Evolutionary conservation across 2,329 filamentous ascomycete genomes (phyloP).

Genomic region (Fusarium citri): DNA sequence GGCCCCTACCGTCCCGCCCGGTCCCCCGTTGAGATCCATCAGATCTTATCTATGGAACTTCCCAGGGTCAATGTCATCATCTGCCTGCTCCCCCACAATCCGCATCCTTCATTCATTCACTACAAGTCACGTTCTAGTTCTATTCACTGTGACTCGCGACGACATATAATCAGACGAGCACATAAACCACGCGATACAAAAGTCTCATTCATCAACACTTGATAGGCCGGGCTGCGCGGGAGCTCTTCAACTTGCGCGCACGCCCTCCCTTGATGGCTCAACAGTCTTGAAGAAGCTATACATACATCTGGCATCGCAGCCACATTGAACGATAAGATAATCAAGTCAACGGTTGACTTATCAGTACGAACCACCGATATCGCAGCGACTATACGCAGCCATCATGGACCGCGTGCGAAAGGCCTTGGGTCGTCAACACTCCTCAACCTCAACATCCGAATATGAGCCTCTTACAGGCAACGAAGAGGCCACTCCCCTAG

Average conservation of each 20-base stretch:
- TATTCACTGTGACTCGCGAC: conserved; percentile 9
- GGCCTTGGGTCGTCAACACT: conserved; percentile 39
- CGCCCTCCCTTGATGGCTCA: conserved; percentile 29
- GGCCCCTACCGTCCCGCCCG: conserved; percentile 7
- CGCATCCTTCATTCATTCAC: conserved; percentile 8
- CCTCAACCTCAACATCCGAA: conserved; percentile 43
- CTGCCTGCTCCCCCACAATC: conserved; percentile 18
- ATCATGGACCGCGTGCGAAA: conserved; percentile 47
- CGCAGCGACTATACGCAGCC: neutral
- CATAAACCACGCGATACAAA: conserved; percentile 21
- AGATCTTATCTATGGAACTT: conserved; percentile 29
- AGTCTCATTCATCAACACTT: neutral
- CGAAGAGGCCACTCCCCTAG: conserved; percentile 45
- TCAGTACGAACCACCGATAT: neutral
- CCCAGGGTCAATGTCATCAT: conserved; percentile 26
- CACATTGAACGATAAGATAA: neutral
- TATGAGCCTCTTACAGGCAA: conserved; percentile 50
- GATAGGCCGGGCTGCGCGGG: neutral
- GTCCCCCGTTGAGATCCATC: conserved; percentile 16
- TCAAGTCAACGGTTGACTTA: neutral
- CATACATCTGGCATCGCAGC: conserved; percentile 10
- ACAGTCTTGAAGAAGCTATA: conserved; percentile 16
- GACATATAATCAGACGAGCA: conserved; percentile 10
- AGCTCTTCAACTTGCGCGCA: neutral
- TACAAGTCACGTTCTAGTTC: conserved; percentile 7